Base-by-base conservation (phyloP, 257 asterid genomes). In the Solanum pinnatisectum region DNA sequence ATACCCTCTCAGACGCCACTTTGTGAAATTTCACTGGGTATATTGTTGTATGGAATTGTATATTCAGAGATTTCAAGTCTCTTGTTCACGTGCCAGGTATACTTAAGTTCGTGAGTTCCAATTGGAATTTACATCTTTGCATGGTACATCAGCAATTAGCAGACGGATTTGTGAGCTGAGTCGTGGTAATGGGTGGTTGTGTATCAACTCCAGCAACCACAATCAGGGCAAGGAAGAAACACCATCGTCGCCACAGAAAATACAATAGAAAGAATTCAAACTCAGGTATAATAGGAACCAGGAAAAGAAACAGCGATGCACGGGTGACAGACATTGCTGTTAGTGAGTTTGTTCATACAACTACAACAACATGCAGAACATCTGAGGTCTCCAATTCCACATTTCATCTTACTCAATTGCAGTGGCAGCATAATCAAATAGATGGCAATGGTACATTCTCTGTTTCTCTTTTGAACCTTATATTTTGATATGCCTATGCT, bases 371-470 rank as follows among this genome's bases (percentile, higher is more conserved):
- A 25, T 93, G 98, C 90, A 90, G 94, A 85, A 90, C 92, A 88
- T 93, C 98, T 27, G 98, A 93, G 87, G 95, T 92, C 81, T 95
- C 98, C 12, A 94, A 93, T 88, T 93, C 95, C 73, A 93, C 96
- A 37, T 92, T 93, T 92, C 95, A 94, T 84, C 93, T 93, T 82
- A 93, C 98, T 90, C 96, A 94, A 91, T 87, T 95, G 92, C 98
- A 96, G 89, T 96, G 98, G 98, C 99, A 95, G 92, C 98, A 94
- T 89, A 93, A 94, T 85, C 98, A 96, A 89, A 90, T 91, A 70
- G 95, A 96, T 89, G 92, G 93, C 72, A 91, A 91, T 67, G 98
- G 98, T 95, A 92, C 73, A 70, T 84, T 46, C 30, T 85, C 56
- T 27, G 36, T 87, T 86, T 84, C 78, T 77, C 15, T 79, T 78